phyloP scores from a whole-genome alignment of 2,329 filamentous ascomycete genomes.

The Colletotrichum gloeosporioides region DNA sequence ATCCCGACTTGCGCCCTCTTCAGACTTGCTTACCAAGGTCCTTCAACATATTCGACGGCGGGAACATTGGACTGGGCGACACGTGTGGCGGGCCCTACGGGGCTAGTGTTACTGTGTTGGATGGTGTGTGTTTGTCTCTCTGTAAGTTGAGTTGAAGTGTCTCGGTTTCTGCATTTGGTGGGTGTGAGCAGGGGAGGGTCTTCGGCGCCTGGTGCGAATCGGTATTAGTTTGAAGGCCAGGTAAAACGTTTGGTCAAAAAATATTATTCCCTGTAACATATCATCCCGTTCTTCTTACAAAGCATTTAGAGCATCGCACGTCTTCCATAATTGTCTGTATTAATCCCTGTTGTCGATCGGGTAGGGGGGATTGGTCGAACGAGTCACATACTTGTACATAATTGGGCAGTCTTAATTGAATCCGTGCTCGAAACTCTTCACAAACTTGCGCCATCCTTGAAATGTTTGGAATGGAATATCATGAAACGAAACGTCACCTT shows the following conservation, averaged over 20 bases:
- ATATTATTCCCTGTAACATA: slow-evolving; percentile 8
- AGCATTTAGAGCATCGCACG: neutral
- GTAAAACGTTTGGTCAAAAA: slow-evolving; percentile 7
- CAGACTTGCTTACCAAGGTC: neutral
- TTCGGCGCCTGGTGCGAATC: neutral
- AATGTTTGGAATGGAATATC: neutral
- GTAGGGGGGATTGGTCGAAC: neutral
- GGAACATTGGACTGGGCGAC: neutral
- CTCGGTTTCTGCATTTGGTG: neutral
- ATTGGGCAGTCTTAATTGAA: neutral
- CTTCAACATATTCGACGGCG: neutral
- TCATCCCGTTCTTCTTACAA: neutral
- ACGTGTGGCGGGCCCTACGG: neutral
- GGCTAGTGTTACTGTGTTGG: neutral
- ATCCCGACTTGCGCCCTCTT: neutral
- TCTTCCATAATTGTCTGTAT: neutral
- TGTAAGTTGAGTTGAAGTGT: neutral
- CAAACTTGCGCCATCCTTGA: neutral
- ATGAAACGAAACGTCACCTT: slow-evolving; percentile 13
- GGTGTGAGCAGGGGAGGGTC: neutral
- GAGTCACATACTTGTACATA: neutral
- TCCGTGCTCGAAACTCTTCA: neutral
- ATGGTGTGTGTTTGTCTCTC: neutral
- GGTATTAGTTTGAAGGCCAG: neutral
- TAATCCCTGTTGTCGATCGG: neutral